phyloP scores from a whole-genome alignment of 176 grass and related monocot genomes.

The Coix lacrymajobi region DNA sequence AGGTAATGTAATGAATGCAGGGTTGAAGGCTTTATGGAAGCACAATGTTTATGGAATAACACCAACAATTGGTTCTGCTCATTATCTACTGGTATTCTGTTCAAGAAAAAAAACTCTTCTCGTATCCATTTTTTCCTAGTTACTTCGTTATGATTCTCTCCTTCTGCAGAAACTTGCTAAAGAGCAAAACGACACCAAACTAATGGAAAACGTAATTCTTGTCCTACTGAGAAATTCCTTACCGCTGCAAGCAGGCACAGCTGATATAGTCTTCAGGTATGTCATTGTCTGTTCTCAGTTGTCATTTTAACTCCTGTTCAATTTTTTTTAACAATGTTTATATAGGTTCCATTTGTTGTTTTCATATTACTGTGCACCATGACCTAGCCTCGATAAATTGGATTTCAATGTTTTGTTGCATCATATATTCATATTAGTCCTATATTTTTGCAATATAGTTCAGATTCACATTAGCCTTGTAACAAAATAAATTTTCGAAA shows the following conservation, averaged over 20 bases:
- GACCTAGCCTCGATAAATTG: background rate
- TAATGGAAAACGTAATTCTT: conserved; percentile 66
- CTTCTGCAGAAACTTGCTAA: conserved; percentile 81
- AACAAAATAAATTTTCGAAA: background rate
- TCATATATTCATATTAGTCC: too few relatives aligned
- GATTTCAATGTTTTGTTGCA: background rate
- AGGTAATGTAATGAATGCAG: conserved; percentile 40
- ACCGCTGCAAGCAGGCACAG: conserved; percentile 79
- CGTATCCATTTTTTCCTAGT: conserved; percentile 12
- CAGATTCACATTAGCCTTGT: background rate
- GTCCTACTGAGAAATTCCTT: conserved; percentile 54
- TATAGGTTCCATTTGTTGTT: background rate
- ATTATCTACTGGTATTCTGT: conserved; percentile 79
- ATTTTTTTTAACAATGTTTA: background rate
- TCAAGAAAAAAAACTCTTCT: background rate
- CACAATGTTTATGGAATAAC: conserved; percentile 93
- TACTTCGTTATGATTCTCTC: conserved; percentile 29
- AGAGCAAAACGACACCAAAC: conserved; percentile 61
- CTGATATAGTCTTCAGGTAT: conserved; percentile 84
- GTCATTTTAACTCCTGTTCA: too few relatives aligned
- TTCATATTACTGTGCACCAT: background rate
- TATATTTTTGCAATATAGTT: too few relatives aligned
- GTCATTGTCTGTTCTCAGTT: conserved; percentile 2
- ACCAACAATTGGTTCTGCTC: conserved; percentile 94
- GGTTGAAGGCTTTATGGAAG: conserved; percentile 79